Evolutionary conservation across 2,329 filamentous ascomycete species (phyloP), one percentile per base, ranked within the genome.

Genomic region (Cercospora brassicicola): DNA sequence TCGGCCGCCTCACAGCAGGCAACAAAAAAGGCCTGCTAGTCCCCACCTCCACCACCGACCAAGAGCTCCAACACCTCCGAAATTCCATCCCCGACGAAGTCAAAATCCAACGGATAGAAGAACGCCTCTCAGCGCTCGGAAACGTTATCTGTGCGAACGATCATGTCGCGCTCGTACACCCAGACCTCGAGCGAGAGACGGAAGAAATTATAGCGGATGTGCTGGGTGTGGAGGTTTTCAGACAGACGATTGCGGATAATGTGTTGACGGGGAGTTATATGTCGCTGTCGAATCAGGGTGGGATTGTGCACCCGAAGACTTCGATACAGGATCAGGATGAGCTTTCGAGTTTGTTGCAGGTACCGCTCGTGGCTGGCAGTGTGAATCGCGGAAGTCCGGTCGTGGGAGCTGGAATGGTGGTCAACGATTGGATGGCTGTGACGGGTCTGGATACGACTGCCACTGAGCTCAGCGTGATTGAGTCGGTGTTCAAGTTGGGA

Each of bases 171-270:
- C 89, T 99, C 55, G 90, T 98, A 70, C 95, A 99, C 80, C 95
- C 95, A 10, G 95, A 99, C 78, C 86, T 99, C 69, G 95, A 98
- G 86, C 91, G 94, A 70, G 95, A 99, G 85, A 97, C 94, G 15
- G 95, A 99, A 83, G 95, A 99, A 84, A 97, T 99, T 59, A 94
- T 99, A 78, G 93, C 95, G 76, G 95, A 99, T 79, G 92, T 96
- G 68, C 84, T 96, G 20, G 92, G 92, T 71, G 92, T 96, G 67
- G 92, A 96, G 81, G 92, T 95, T 10, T 96, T 95, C 84, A 85
- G 92, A 71, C 95, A 99, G 85, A 98, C 95, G 57, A 91, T 99
- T 69, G 93, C 94, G 76, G 94, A 97, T 82, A 97, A 98, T 79
- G 95, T 99, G 67, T 89, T 99, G 30, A 95, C 96, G 42, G 95